Evolutionary conservation across 495 filamentous ascomycete species (phyloP).

Genomic region (Penicillium desertorum): DNA sequence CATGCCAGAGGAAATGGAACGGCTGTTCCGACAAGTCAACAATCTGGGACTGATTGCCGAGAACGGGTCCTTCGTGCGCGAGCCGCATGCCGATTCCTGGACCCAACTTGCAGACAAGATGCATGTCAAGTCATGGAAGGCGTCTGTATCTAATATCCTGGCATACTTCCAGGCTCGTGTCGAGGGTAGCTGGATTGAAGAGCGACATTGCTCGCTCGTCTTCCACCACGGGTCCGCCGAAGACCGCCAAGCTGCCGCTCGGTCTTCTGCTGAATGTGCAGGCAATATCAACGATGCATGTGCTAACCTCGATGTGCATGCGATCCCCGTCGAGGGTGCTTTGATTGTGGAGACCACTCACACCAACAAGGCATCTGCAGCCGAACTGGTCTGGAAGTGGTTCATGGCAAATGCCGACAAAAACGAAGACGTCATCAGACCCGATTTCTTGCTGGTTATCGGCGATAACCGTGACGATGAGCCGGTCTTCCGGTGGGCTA

Average conservation of each 20-base stretch:
- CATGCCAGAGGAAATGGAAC: slow-evolving; percentile 81
- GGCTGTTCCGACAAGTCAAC: slow-evolving; percentile 73
- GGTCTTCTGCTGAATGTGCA: slow-evolving; percentile 81
- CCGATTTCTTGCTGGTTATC: slow-evolving; percentile 81
- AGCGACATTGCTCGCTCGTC: slow-evolving; percentile 79
- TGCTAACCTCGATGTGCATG: slow-evolving; percentile 75
- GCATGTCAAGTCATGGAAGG: slow-evolving; percentile 72
- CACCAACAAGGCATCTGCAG: slow-evolving; percentile 83
- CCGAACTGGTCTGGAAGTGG: slow-evolving; percentile 62
- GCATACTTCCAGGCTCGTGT: slow-evolving; percentile 85
- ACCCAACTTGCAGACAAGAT: slow-evolving; percentile 66
- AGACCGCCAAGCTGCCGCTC: slow-evolving; percentile 65
- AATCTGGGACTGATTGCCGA: slow-evolving; percentile 86
- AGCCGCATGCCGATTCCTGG: slow-evolving; percentile 67
- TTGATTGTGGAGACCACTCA: slow-evolving; percentile 77
- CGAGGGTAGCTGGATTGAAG: slow-evolving; percentile 82
- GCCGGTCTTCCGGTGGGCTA: slow-evolving; percentile 90
- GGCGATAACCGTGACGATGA: slow-evolving; percentile 92
- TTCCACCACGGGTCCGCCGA: slow-evolving; percentile 85
- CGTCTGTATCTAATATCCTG: slow-evolving; percentile 70
- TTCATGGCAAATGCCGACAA: slow-evolving; percentile 42
- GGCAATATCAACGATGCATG: slow-evolving; percentile 93
- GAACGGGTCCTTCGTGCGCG: slow-evolving; percentile 85
- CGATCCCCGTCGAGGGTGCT: slow-evolving; percentile 73
- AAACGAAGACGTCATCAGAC: slow-evolving; percentile 39